A percentile compares a stretch with the other conserved stretches of the same genome.
Evolutionary conservation across 2,329 filamentous ascomycete species (phyloP).

Genomic region (Fusarium clavum): DNA sequence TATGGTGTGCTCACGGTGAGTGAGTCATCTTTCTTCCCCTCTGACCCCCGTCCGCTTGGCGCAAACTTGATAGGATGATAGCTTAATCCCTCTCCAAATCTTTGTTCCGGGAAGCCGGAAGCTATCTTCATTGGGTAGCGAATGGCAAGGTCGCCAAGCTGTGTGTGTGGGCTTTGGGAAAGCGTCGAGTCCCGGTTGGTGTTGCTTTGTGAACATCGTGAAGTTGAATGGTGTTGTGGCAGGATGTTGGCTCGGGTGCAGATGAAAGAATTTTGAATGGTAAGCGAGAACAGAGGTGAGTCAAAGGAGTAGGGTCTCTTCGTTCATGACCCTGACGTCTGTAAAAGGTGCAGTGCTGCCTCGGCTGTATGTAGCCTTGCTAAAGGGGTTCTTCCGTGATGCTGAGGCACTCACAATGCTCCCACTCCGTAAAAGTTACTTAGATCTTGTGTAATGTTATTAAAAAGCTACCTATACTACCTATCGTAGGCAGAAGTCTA

Average conservation of each 20-base stretch:
- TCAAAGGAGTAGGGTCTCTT: conserved; percentile 2
- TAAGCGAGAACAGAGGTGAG: conserved; percentile 16
- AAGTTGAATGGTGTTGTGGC: conserved; percentile 17
- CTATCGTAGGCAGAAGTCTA: not conserved
- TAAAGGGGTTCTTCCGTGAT: conserved; percentile 7
- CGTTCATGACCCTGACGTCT: not conserved
- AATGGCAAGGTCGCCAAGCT: conserved; percentile 35
- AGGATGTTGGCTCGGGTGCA: conserved; percentile 13
- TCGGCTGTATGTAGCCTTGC: not conserved
- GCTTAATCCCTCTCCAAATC: conserved; percentile 6
- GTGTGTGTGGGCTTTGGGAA: conserved; percentile 28
- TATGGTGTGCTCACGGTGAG: conserved; percentile 43
- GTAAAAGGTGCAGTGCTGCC: conserved; percentile 4
- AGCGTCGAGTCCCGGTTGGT: conserved; percentile 7
- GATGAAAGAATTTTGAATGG: conserved; percentile 8
- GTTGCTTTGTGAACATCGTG: conserved; percentile 4
- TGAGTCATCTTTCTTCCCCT: conserved; percentile 44
- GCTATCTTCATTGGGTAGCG: conserved; percentile 42
- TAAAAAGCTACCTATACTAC: not conserved
- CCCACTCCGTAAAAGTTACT: not conserved
- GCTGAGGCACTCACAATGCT: conserved; percentile 8
- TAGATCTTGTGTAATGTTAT: not conserved
- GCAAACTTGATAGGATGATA: conserved; percentile 28
- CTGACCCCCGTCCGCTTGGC: conserved; percentile 15
- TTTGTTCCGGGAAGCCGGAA: conserved; percentile 34